Conservation (phyloP, 2,329 filamentous ascomycete species). For the Fusarium sambucinum region DNA sequence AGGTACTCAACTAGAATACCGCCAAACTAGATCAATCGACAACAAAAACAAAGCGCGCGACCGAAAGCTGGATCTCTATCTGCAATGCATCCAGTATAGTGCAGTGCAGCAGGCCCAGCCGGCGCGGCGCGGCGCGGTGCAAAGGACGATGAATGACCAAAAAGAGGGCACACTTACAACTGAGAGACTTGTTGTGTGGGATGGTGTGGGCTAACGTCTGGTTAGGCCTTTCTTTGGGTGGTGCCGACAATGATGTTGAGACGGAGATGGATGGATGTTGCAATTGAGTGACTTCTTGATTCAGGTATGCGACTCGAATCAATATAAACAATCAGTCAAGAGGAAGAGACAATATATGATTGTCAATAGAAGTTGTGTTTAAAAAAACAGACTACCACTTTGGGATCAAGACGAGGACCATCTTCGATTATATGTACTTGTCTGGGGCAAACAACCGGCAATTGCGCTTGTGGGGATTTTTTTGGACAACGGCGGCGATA, state of each 20-base stretch:
- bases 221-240: constrained; percentile 22
- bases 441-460: constrained; percentile 40
- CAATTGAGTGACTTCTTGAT: constrained; percentile 33
- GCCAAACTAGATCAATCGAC: constrained; percentile 19
- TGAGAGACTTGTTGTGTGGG: constrained; percentile 18
- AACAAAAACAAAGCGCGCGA: constrained; percentile 30
- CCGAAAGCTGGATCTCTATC: constrained; percentile 12
- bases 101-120: constrained; percentile 5
- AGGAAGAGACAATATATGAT: constrained; percentile 30
- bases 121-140: constrained; percentile 6
- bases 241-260: constrained; percentile 35
- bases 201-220: constrained; percentile 36
- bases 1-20: constrained; percentile 33
- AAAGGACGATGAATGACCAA: constrained; percentile 34
- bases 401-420: constrained; percentile 46
- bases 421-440: constrained; percentile 50
- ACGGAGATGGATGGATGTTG: constrained; percentile 19
- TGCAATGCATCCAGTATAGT: constrained; percentile 15
- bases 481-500: constrained; percentile 37
- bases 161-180: constrained; percentile 31
- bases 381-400: constrained; percentile 45
- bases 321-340: constrained; percentile 12
- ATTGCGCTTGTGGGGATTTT: constrained; percentile 39
- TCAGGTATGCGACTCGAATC: constrained; percentile 26
- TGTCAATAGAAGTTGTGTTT: constrained; percentile 21